Conservation (phyloP, 805 yeast genomes). For the Saturnispora dispora region DNA sequence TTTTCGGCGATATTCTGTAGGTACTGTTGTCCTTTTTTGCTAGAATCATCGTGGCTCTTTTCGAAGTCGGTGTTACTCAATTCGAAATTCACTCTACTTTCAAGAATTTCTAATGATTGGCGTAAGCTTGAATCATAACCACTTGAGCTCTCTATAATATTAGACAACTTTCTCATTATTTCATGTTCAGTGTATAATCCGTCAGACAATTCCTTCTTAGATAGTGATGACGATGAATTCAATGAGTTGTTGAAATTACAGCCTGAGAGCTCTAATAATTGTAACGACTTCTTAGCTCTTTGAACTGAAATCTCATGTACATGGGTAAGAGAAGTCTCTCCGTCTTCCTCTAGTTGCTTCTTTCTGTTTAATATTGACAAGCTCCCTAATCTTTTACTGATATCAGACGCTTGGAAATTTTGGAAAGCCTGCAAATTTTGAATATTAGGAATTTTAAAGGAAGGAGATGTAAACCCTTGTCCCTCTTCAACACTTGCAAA, state of each 20-base stretch:
- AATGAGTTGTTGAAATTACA: neutral
- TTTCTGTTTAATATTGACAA: constrained; percentile 10
- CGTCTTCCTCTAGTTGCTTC: neutral
- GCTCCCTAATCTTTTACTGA: constrained; percentile 25
- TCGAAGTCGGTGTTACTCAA: neutral
- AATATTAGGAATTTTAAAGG: constrained; percentile 5
- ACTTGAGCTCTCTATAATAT: constrained; percentile 15
- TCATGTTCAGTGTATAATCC: constrained; percentile 6
- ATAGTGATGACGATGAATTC: neutral
- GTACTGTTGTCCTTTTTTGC: constrained; percentile 15
- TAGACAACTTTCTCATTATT: constrained; percentile 7
- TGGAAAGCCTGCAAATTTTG: constrained; percentile 29
- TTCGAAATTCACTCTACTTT: constrained; percentile 16
- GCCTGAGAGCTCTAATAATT: constrained; percentile 8
- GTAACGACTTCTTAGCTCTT: constrained; percentile 9
- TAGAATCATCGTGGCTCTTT: constrained; percentile 1
- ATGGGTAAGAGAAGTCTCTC: neutral
- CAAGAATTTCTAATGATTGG: constrained; percentile 23
- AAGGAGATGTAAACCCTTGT: neutral
- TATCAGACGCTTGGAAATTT: constrained; percentile 25
- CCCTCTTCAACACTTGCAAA: constrained; percentile 5
- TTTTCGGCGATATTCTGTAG: constrained; percentile 26
- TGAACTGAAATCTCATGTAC: constrained; percentile 4
- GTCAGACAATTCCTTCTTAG: neutral
- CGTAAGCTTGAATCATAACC: constrained; percentile 32